A percentile compares a stretch with the other conserved stretches of the same genome.
Conservation (phyloP, 441 rosid species). For the Dalechampia spathulata region DNA sequence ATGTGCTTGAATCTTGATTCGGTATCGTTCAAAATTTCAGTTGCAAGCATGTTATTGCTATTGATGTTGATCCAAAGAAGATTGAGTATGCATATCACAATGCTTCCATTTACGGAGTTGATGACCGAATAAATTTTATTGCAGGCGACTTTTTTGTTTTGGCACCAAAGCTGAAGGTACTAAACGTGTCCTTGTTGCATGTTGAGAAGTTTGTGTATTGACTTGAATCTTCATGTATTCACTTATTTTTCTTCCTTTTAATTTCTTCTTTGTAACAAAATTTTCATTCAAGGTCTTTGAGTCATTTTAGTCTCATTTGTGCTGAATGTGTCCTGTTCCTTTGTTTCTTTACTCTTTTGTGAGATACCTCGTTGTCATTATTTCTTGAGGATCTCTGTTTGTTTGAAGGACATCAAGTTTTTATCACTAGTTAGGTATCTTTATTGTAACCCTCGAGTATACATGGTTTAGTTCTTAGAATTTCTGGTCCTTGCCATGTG, state of each 20-base stretch:
- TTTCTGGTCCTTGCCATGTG: not conserved
- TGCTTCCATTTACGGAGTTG: conserved; percentile 75
- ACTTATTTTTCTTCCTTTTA: not conserved
- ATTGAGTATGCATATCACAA: conserved; percentile 72
- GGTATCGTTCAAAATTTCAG: conserved; percentile 35
- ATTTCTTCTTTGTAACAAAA: not conserved
- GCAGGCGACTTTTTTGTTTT: conserved; percentile 66
- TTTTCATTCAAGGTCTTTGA: not conserved
- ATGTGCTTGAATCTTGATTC: conserved; percentile 4
- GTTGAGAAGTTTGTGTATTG: not conserved
- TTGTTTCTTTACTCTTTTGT: not conserved
- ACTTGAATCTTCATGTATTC: not conserved
- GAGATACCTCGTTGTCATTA: not conserved
- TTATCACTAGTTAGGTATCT: not conserved
- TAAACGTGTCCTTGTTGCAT: conserved; percentile 4
- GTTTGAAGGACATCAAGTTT: not conserved
- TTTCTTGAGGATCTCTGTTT: not conserved
- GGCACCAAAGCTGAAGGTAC: conserved; percentile 74
- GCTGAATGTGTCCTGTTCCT: not conserved
- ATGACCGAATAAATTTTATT: conserved; percentile 67
- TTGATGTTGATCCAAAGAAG: conserved; percentile 77
- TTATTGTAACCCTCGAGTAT: not conserved
- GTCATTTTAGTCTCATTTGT: not conserved
- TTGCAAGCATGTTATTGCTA: conserved; percentile 61
- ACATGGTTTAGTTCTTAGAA: conserved; percentile 1